These are phyloP conservation scores for Trichoderma sp. DNA, from an alignment of 2,329 filamentous ascomycete genomes.

Conservation along the genomic window DNA sequence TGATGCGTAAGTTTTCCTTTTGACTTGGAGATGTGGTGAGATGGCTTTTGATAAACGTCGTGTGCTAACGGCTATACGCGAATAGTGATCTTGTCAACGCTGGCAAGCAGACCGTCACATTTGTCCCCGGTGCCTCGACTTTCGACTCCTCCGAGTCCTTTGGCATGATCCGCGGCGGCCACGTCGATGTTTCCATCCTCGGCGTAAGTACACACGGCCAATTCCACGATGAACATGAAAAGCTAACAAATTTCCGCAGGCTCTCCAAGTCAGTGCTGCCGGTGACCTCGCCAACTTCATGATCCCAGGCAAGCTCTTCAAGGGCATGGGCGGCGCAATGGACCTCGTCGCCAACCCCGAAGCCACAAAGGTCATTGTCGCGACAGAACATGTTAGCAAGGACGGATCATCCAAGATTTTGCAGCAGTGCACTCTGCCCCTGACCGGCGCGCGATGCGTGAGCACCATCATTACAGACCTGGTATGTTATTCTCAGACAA, in stretches of 20 bases:
- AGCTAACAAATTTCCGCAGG: constrained; percentile 30
- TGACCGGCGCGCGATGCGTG: constrained; percentile 65
- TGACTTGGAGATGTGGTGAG: too few species aligned
- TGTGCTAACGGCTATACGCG: neutral
- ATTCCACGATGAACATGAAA: constrained; percentile 9
- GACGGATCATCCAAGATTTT: constrained; percentile 66
- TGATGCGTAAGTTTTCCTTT: constrained; percentile 49
- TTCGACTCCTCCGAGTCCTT: constrained; percentile 83
- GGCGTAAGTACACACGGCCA: constrained; percentile 44
- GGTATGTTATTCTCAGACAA: constrained; percentile 42
- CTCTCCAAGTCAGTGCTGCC: constrained; percentile 73
- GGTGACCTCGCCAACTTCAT: constrained; percentile 88
- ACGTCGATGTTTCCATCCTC: constrained; percentile 79
- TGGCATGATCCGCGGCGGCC: constrained; percentile 81
- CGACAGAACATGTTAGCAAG: constrained; percentile 67
- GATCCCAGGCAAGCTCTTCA: constrained; percentile 83
- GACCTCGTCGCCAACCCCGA: constrained; percentile 69
- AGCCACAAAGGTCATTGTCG: constrained; percentile 68
- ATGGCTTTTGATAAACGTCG: too few species aligned
- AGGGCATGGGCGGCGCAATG: constrained; percentile 83
- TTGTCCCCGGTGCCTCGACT: constrained; percentile 70
- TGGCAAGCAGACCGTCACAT: constrained; percentile 81
- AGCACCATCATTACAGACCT: constrained; percentile 73
- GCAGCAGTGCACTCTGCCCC: constrained; percentile 58
- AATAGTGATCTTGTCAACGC: constrained; percentile 73